Percentiles rank a stretch among this genome's conserved stretches.
Evolutionary conservation across 352 stramenopile genomes (phyloP).

Genomic region (Pythium plurisporium): DNA sequence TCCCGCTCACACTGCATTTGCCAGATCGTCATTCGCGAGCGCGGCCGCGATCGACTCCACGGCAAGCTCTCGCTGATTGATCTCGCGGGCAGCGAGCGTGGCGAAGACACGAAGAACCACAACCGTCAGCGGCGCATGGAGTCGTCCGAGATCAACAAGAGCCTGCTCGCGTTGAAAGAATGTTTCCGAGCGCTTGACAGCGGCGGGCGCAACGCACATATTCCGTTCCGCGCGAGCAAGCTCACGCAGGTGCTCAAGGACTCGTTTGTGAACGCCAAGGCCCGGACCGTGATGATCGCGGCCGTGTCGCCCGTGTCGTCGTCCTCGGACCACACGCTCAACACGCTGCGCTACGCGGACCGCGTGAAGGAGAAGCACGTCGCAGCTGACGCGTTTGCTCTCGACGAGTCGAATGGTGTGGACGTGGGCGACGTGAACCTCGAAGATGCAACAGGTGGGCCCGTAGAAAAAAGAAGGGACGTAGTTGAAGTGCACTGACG

Average conservation of each 20-base stretch:
- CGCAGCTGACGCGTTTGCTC: slow-evolving; percentile 46
- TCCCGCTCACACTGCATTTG: slow-evolving; percentile 95
- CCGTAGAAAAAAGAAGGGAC: neutral
- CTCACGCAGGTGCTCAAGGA: slow-evolving; percentile 98
- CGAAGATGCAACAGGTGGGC: slow-evolving; percentile 35
- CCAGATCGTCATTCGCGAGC: slow-evolving; percentile 86
- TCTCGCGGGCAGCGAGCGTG: slow-evolving; percentile 94
- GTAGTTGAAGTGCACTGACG: neutral
- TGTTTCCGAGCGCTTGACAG: slow-evolving; percentile 95
- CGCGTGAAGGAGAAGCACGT: slow-evolving; percentile 95
- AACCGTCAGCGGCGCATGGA: slow-evolving; percentile 93
- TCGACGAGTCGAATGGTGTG: slow-evolving; percentile 44
- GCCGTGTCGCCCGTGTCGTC: slow-evolving; percentile 92
- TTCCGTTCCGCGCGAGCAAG: slow-evolving; percentile 95
- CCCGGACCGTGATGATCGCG: slow-evolving; percentile 96
- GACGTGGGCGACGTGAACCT: slow-evolving; percentile 58
- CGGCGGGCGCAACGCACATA: slow-evolving; percentile 83
- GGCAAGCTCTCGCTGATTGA: slow-evolving; percentile 96
- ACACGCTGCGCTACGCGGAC: slow-evolving; percentile 97
- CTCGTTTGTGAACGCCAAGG: slow-evolving; percentile 94
- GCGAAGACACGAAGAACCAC: slow-evolving; percentile 93
- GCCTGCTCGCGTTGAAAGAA: slow-evolving; percentile 95
- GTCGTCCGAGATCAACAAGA: slow-evolving; percentile 98
- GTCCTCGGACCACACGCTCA: slow-evolving; percentile 94
- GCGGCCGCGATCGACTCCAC: slow-evolving; percentile 38